Evolutionary conservation across 441 rosid species (phyloP), one percentile per base, ranked within the genome.

Genomic region (Geranium incanum): DNA sequence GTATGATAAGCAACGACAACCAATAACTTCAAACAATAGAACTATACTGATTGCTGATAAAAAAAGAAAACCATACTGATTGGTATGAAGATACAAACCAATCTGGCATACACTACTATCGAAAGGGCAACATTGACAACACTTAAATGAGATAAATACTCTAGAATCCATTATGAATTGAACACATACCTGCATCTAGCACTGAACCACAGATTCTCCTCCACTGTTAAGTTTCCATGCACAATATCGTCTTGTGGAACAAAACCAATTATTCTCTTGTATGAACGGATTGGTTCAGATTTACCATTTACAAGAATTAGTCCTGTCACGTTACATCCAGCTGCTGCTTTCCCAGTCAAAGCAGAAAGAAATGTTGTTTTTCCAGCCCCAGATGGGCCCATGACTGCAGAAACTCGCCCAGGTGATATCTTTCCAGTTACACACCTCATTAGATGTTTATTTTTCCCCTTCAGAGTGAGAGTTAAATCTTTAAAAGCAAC

Each of bases 361-460:
- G 99, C 98, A 75, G 95, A 87, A 69, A 95, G 87, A 82, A 95
- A 95, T 21, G 99, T 93, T 4, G 99, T 91, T 81, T 95, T 95
- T 23, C 99, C 99, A 18, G 99, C 98, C 41, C 98, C 98, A n/a
- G 99, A 95, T 41, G 99, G 98, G 65, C 98, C 99, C 98, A 93
- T 95, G 41, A 95, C 99, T 37, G 98, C 97, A 28, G 95, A 91
- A 74, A 95, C 93, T 80, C 92, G 84, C 13, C 98, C 99, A 41
- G 99, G 97, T 4, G 79, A 83, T 75, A 95, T 70, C 74, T 93
- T 91, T 28, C 99, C 99, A 0, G 97, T 88, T 68, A 95, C 98
- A 74, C 89, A 84, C 78, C 97, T 89, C 73, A 95, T 57, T 1
- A 95, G 83, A 85, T 86, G 95, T 80, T 82, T 95, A 83, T 88